Base-by-base conservation (phyloP, 805 yeast genomes). In the Wickerhamiella galacta region DNA sequence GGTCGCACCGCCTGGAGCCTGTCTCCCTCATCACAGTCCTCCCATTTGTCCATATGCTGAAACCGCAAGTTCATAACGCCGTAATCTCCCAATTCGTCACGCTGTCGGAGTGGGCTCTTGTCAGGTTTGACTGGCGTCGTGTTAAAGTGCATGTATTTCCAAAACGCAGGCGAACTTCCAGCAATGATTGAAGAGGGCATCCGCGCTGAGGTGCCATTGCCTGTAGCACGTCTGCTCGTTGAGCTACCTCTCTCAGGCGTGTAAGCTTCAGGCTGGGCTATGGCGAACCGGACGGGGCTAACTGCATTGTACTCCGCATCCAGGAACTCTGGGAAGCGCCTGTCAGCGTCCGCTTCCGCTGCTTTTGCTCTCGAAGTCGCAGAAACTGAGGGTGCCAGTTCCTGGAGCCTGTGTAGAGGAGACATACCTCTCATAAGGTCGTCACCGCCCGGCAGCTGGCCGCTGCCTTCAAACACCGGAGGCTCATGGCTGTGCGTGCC, bases 101-200 rank as follows among this genome's bases (percentile, higher is more conserved):
- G 20, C n/a, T 17, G 15, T 5, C 30, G 20, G 4, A 21, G 18
- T 5, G 30, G 30, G 21, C 21, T 17, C n/a, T 17, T 29, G 22
- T 26, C 33, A n/a, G 25, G 41, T 25, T 40, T 39, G 24, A 45
- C 39, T 3, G 57, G 58, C 3, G 73, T 67, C 25, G 70, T 60
- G 35, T 63, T 57, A 31, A 85, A 73, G 47, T 83, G 94, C 48
- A 85, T 81, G 57, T 80, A 74, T 50, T 78, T 80, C 95, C 95
- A 81, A 38, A 85, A 69, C 12, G 61, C 95, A 1, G 96, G 96
- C 1, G 93, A 80, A 20, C 76, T 69, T 31, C 58, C 64, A 5
- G 60, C 62, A 48, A 57, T 55, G 68, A 57, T 58, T 53, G 53
- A 59, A 4, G 18, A 8, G 21, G 16, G 16, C 14, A 18, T 4